Evolutionary conservation across 345 rosid species (phyloP).

Genomic region (Eucalyptus regnans): DNA sequence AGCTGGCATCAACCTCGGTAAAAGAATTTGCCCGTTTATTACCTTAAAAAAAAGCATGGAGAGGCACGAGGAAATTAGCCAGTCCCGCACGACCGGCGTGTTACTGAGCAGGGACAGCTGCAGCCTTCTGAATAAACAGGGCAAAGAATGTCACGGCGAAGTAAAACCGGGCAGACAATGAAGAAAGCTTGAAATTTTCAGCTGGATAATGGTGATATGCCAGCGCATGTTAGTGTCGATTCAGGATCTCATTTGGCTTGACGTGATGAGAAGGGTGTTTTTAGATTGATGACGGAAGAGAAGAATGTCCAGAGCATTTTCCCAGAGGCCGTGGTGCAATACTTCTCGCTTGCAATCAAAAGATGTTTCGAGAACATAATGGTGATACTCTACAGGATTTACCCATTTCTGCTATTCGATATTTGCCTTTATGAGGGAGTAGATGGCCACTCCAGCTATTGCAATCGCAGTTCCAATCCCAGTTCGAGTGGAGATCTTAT

Average conservation of each 20-base stretch:
- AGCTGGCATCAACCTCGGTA: background rate
- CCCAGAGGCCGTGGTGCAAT: background rate
- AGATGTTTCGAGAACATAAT: background rate
- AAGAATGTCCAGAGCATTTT: background rate
- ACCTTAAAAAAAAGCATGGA: background rate
- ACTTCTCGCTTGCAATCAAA: background rate
- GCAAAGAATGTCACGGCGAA: background rate
- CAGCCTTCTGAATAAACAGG: background rate
- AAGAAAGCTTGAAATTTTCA: background rate
- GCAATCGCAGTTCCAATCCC: conserved; percentile 82
- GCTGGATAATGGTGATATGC: background rate
- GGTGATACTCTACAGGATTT: background rate
- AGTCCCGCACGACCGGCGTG: background rate
- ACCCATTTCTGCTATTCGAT: conserved; percentile 84
- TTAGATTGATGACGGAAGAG: background rate
- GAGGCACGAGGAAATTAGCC: background rate
- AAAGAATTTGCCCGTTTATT: background rate
- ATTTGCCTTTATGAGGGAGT: conserved; percentile 81
- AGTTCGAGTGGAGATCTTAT: conserved; percentile 84
- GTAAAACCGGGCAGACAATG: background rate
- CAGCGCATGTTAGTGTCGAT: background rate
- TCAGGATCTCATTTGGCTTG: background rate
- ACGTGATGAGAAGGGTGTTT: background rate
- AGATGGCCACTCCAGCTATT: conserved; percentile 79
- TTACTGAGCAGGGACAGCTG: background rate